Evolutionary conservation across 257 asterid species (phyloP).

Genomic region (Oldenlandia corymbosa): DNA sequence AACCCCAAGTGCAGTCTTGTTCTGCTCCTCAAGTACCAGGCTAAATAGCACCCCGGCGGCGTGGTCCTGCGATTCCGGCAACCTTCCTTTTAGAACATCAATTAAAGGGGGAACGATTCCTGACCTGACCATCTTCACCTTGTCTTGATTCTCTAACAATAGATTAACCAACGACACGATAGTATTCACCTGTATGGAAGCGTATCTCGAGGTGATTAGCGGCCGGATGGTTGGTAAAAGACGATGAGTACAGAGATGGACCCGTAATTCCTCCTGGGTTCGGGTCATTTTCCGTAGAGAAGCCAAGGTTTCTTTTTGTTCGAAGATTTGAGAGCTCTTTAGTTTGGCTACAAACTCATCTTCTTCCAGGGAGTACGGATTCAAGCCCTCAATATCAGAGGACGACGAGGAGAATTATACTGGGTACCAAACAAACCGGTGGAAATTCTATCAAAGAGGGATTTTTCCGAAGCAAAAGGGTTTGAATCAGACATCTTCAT

Average conservation of each 20-base stretch:
- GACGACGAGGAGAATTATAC: slow-evolving; percentile 68
- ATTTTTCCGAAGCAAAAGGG: too few species aligned
- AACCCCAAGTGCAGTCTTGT: slow-evolving; percentile 87
- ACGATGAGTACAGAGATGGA: slow-evolving; percentile 60
- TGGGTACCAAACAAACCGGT: too few species aligned
- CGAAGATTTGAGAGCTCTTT: slow-evolving; percentile 54
- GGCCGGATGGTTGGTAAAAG: slow-evolving; percentile 47
- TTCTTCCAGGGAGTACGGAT: slow-evolving; percentile 38
- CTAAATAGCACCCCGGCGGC: slow-evolving; percentile 94
- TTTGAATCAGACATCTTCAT: too few species aligned
- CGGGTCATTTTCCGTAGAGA: slow-evolving; percentile 69
- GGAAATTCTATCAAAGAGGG: too few species aligned
- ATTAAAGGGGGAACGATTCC: slow-evolving; percentile 81
- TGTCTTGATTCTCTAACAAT: slow-evolving; percentile 71
- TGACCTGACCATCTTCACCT: slow-evolving; percentile 79
- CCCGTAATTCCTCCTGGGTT: slow-evolving; percentile 62
- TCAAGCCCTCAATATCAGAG: slow-evolving; percentile 38
- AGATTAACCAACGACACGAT: slow-evolving; percentile 76
- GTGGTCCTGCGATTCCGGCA: slow-evolving; percentile 71
- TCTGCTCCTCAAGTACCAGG: slow-evolving; percentile 73
- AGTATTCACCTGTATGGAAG: slow-evolving; percentile 65
- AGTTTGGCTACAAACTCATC: slow-evolving; percentile 46
- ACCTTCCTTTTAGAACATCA: slow-evolving; percentile 59
- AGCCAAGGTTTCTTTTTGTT: slow-evolving; percentile 63
- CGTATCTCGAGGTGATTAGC: slow-evolving; percentile 48